Base-by-base conservation (phyloP, 2,329 filamentous ascomycete genomes). In the Sarocladium kiliense region DNA sequence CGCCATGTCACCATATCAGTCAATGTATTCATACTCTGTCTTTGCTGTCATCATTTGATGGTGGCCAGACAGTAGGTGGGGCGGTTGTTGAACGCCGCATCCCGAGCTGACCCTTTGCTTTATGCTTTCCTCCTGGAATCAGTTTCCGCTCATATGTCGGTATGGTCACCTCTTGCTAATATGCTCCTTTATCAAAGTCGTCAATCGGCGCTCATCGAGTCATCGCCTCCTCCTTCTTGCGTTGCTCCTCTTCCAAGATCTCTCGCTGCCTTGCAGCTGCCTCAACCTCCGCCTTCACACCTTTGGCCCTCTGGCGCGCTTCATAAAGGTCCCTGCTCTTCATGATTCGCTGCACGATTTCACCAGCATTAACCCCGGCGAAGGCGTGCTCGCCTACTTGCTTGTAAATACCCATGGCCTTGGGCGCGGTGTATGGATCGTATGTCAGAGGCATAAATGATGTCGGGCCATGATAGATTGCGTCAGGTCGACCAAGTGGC, bases 391-490 rank as follows among this genome's bases (percentile, higher is more conserved):
- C 71, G 11, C 82, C 81, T 41, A 96, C 86, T 68, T 96, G 84
- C 39, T 77, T 80, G 76, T 96, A 96, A 66, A 99, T 91, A 32
- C 87, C 87, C 77, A 96, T 84, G 49, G 79, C 77, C 71, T 92
- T 94, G 54, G 91, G 86, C 14, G 85, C 89, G 26, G 79, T 77
- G 73, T 97, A 97, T 1, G 89, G 88, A 65, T 92, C 88, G 66
- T 89, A 89, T 5, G 85, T 89, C 23, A 85, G 67, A 66, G 85
- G 88, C 76, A 96, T 94, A 69, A 96, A 97, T 12, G 88, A 82
- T 0, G 94, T 99, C 6, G 91, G 91, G n/a, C 94, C 94, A 73
- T 99, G 94, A 71, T 97, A 99, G 58, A 99, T 89, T 26, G 85
- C 87, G 63, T 87, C 79, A 14, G 91, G 89, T 3, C 80, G 81